Conservation (phyloP, 78 protist species). For the Dictyostelium citrinum region DNA sequence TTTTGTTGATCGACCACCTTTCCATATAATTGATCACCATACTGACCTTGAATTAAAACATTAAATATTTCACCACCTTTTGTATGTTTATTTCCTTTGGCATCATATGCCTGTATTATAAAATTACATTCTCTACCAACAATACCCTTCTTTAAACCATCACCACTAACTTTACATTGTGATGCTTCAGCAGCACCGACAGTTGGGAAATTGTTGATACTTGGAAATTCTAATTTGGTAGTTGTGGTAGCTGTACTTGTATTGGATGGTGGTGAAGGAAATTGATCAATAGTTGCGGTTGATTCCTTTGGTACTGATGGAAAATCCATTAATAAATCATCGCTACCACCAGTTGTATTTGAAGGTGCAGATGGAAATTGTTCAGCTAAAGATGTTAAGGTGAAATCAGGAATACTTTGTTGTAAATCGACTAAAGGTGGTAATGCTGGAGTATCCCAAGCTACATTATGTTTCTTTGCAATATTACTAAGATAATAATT, state of each 20-base stretch:
- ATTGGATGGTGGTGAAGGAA: constrained; percentile 43
- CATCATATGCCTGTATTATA: constrained; percentile 59
- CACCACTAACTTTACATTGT: constrained; percentile 17
- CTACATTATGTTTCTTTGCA: constrained; percentile 74
- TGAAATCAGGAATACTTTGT: constrained; percentile 69
- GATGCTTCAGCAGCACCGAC: neutral
- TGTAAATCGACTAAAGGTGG: constrained; percentile 74
- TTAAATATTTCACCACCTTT: constrained; percentile 80
- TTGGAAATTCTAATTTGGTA: constrained; percentile 34
- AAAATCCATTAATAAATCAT: constrained; percentile 13
- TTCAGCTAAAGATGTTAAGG: constrained; percentile 29
- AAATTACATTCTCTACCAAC: constrained; percentile 49
- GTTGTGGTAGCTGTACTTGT: neutral
- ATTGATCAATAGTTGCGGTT: constrained; percentile 15
- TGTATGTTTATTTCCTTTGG: constrained; percentile 16
- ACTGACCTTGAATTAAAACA: constrained; percentile 46
- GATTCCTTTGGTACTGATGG: constrained; percentile 54
- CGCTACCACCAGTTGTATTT: neutral
- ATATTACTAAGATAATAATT: constrained; percentile 45
- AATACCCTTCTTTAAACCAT: constrained; percentile 16
- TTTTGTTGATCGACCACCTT: constrained; percentile 47
- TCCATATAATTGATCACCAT: constrained; percentile 78
- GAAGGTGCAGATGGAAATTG: constrained; percentile 61
- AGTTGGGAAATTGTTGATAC: neutral
- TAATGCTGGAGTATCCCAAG: constrained; percentile 58